Evolutionary conservation across 2,329 filamentous ascomycete species (phyloP).

Genomic region (Xylariales sp.): DNA sequence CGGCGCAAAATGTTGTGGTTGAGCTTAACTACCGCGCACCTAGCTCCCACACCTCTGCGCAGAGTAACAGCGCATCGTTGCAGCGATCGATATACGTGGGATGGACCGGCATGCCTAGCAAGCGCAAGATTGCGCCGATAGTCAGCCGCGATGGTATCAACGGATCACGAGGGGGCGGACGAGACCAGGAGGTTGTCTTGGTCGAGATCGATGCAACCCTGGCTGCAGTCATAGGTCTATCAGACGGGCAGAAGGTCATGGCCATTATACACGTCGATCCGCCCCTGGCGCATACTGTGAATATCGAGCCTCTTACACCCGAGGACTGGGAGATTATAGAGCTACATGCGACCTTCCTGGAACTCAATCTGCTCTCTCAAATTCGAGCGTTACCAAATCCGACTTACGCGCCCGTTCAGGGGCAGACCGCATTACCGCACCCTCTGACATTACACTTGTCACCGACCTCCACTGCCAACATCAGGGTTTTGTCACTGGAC

Average conservation of each 20-base stretch:
- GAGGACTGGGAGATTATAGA: constrained; percentile 99
- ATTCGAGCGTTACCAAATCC: constrained; percentile 92
- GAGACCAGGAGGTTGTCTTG: constrained; percentile 70
- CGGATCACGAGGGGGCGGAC: constrained; percentile 49
- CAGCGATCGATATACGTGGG: constrained; percentile 78
- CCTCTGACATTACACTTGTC: constrained; percentile 89
- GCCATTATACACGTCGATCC: constrained; percentile 79
- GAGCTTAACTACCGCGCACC: constrained; percentile 73
- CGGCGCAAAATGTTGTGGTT: constrained; percentile 93
- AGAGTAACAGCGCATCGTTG: constrained; percentile 38
- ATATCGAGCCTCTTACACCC: constrained; percentile 91
- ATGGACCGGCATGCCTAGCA: constrained; percentile 98
- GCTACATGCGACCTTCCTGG: constrained; percentile 89
- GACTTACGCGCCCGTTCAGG: constrained; percentile 49
- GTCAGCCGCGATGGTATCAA: constrained; percentile 70
- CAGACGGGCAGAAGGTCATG: constrained; percentile 75
- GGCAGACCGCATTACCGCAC: constrained; percentile 56
- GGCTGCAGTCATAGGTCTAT: constrained; percentile 69
- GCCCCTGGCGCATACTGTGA: constrained; percentile 85
- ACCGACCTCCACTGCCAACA: constrained; percentile 90
- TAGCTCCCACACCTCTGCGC: constrained; percentile 35
- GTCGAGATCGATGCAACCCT: constrained; percentile 88
- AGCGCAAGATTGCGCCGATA: constrained; percentile 69
- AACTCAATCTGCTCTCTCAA: constrained; percentile 88
- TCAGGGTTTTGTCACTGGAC: constrained; percentile 77